Percentiles rank a stretch among this genome's conserved stretches.
These are phyloP conservation scores for Paracorniculantispora psalliotae DNA, from an alignment of 2,329 filamentous ascomycete genomes.

Conservation along the genomic window DNA sequence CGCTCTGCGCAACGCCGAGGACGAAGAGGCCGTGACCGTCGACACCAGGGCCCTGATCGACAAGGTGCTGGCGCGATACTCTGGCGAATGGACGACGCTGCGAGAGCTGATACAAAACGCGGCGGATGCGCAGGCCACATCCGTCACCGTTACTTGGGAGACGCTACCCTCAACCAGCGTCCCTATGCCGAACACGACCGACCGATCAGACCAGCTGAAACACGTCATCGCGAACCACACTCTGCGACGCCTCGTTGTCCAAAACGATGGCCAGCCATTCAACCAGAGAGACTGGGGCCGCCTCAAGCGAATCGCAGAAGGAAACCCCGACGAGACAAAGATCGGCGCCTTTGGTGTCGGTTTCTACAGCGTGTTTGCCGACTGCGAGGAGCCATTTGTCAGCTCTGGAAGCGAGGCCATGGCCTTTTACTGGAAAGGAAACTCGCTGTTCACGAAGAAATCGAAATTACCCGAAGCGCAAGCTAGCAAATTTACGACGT, in stretches of 20 bases:
- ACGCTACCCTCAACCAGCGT: slow-evolving; percentile 77
- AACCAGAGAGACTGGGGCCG: slow-evolving; percentile 87
- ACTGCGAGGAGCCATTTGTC: slow-evolving; percentile 96
- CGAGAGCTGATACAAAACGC: slow-evolving; percentile 97
- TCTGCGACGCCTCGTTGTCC: slow-evolving; percentile 78
- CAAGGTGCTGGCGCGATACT: slow-evolving; percentile 94
- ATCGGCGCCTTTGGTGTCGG: slow-evolving; percentile 98
- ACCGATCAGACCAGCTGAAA: slow-evolving; percentile 68
- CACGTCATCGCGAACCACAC: slow-evolving; percentile 84
- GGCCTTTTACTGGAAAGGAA: slow-evolving; percentile 99
- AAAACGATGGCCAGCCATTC: slow-evolving; percentile 88
- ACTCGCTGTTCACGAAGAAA: slow-evolving; percentile 88
- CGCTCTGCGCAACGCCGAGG: slow-evolving; percentile 77
- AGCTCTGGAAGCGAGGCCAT: slow-evolving; percentile 89
- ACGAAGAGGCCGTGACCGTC: slow-evolving; percentile 96
- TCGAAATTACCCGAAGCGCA: slow-evolving; percentile 66
- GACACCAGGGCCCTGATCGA: slow-evolving; percentile 96
- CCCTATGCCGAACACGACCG: slow-evolving; percentile 61
- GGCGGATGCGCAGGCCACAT: slow-evolving; percentile 90
- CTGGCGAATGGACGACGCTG: slow-evolving; percentile 86
- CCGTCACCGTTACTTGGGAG: slow-evolving; percentile 87
- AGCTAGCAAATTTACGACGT: slow-evolving; percentile 71
- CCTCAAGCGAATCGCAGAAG: slow-evolving; percentile 95
- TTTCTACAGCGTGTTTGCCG: slow-evolving; percentile 97
- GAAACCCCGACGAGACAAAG: slow-evolving; percentile 97